Evolutionary conservation across 1,284 basidiomycete genomes (phyloP).

Genomic region (Pseudozyma hubeiensis): DNA sequence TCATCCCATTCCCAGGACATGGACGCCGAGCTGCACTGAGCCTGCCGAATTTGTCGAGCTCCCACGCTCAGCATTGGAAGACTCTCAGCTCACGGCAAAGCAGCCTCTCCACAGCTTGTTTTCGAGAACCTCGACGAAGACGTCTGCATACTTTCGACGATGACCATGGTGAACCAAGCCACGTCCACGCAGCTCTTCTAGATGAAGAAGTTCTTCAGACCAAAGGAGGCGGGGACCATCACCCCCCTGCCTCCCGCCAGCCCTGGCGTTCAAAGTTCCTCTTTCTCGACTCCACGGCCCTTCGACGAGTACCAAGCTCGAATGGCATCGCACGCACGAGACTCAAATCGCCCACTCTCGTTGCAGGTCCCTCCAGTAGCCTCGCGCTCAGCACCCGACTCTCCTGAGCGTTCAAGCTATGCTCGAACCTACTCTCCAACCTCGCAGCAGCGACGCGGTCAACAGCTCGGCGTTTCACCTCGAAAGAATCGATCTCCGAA

Average conservation of each 20-base stretch:
- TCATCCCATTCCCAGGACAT: no score
- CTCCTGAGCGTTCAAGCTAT: constrained; percentile 20
- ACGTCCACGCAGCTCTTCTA: constrained; percentile 5
- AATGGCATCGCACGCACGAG: constrained; percentile 18
- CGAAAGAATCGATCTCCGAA: constrained; percentile 19
- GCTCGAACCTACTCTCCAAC: constrained; percentile 8
- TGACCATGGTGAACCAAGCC: constrained; percentile 8
- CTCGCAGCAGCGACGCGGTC: constrained; percentile 20
- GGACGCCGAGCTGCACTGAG: no score
- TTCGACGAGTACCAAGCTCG: constrained; percentile 45
- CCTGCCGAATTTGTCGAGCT: no score
- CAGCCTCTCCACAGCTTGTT: constrained; percentile 1
- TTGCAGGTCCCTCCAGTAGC: constrained; percentile 18
- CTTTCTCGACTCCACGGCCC: constrained; percentile 33
- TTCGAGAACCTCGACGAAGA: neutral
- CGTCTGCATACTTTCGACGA: constrained; percentile 1
- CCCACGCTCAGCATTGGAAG: no score
- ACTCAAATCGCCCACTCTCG: constrained; percentile 23
- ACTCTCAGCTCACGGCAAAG: no score
- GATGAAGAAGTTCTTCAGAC: constrained; percentile 49
- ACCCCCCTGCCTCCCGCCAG: constrained; percentile 44
- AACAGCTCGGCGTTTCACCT: constrained; percentile 23
- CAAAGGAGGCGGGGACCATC: constrained; percentile 48
- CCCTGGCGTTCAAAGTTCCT: constrained; percentile 19
- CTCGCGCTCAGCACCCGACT: constrained; percentile 18